Evolutionary conservation across 768 basidiomycete genomes (phyloP), one percentile per base, ranked within the genome.

Genomic region (Nidularia sp.): DNA sequence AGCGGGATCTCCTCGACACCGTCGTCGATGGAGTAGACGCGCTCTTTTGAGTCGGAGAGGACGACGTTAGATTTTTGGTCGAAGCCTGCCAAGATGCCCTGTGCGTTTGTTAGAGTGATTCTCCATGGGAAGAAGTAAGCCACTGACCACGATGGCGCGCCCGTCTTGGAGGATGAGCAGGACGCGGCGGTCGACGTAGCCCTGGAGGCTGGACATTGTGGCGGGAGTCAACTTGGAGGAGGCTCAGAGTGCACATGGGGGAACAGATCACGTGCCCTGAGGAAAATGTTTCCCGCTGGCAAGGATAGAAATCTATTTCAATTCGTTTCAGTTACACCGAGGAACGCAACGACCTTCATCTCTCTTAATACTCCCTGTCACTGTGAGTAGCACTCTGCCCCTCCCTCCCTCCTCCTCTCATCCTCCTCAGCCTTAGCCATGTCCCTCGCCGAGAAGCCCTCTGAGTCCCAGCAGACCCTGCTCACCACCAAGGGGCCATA

Each of bases 51-150:
- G 65, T 95, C 91, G 10, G 95, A 88, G 52, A 99, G 83, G 58
- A 99, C 93, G 62, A 98, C 83, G 68, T 98, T 98, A 33, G 93
- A 93, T 70, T 92, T 93, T 69, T 93, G 88, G 77, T 99, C 97
- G 62, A 83, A 95, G 47, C 96, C 96, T 36, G 88, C 88, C 69
- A 99, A 80, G 25, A 84, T 80, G 61, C 96, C 95, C 94, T 96
- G 64, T 25, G 44, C 50, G 39, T 25, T 35, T 41, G 42, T 50
- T 43, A 42, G 35, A 53, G n/a, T 47, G 31, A 44, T 48, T 39
- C 34, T 18, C 41, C 43, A 33, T 42, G 43, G 43, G 45, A 47
- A 9, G 9, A 34, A n/a, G n/a, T 47, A 43, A 15, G 42, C 18
- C 34, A 76, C 88, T 49, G 57, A 96, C 96, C 60, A 96, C 85